These are phyloP conservation scores for Dactylellina cionopaga DNA, from an alignment of 2,329 filamentous ascomycete species.

Conservation along the genomic window DNA sequence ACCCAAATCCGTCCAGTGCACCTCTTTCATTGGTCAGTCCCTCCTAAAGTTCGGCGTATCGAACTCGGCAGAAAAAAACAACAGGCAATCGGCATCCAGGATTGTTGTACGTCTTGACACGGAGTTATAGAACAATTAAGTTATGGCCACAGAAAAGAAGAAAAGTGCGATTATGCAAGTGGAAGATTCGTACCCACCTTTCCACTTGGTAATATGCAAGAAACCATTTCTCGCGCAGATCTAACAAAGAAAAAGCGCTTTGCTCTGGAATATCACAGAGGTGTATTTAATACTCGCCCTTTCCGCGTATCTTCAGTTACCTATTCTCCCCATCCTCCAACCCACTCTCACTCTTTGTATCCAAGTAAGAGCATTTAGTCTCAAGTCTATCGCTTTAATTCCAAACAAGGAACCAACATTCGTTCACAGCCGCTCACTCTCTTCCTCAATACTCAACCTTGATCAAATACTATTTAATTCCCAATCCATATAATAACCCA, in stretches of 20 bases:
- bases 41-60: not conserved
- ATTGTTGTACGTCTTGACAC: constrained; percentile 23
- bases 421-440: constrained; percentile 14
- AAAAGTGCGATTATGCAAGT: constrained; percentile 30
- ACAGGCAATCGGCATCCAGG: constrained; percentile 25
- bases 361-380: constrained; percentile 35
- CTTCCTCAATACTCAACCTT: not conserved
- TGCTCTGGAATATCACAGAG: not conserved
- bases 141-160: constrained; percentile 21
- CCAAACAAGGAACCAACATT: constrained; percentile 22
- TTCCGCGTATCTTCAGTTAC: constrained; percentile 11
- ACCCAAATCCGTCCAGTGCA: constrained; percentile 4
- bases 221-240: constrained; percentile 1
- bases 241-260: constrained; percentile 25
- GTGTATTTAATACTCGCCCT: constrained; percentile 39
- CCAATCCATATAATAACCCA: not conserved
- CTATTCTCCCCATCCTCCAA: constrained; percentile 20
- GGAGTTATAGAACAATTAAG: constrained; percentile 31
- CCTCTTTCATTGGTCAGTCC: constrained; percentile 18
- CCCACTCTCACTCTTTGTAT: constrained; percentile 46
- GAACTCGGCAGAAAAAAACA: constrained; percentile 28
- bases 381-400: constrained; percentile 45
- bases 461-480: constrained; percentile 4
- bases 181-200: constrained; percentile 2
- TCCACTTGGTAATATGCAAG: not conserved